phyloP scores from a whole-genome alignment of 306 rosid species.

The Castanospermum australe region DNA sequence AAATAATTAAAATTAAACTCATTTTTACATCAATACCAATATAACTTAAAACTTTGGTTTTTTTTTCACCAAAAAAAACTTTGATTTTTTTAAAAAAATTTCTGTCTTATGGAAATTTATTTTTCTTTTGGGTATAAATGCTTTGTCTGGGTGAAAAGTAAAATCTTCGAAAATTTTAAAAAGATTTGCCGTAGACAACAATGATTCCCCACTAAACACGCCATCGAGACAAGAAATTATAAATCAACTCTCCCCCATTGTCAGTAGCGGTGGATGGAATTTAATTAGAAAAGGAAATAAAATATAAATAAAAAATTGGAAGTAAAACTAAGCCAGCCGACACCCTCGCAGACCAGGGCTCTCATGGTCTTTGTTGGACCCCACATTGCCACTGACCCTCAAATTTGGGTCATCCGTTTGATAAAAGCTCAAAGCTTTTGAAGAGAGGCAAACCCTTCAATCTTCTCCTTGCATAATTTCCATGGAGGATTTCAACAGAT shows the following conservation, averaged over 20 bases:
- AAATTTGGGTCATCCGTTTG: constrained; percentile 2
- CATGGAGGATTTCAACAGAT: constrained; percentile 71
- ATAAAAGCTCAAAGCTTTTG: neutral
- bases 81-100: no score
- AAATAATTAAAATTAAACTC: no score
- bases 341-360: constrained; percentile 9
- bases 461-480: neutral
- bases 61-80: no score
- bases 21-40: no score
- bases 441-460: neutral
- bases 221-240: constrained; percentile 29
- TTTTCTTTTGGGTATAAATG: neutral
- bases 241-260: neutral
- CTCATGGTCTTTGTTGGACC: constrained; percentile 37
- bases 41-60: no score
- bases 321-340: constrained; percentile 31
- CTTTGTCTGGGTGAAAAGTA: constrained; percentile 34
- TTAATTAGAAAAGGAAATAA: constrained; percentile 12
- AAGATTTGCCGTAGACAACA: constrained; percentile 12
- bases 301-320: neutral
- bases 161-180: constrained; percentile 3
- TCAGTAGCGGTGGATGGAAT: constrained; percentile 24
- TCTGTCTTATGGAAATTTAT: no score
- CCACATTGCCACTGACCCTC: constrained; percentile 28
- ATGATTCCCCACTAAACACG: constrained; percentile 61